Conservation (phyloP, 352 stramenopile genomes). For the Pythium dissotocum region DNA sequence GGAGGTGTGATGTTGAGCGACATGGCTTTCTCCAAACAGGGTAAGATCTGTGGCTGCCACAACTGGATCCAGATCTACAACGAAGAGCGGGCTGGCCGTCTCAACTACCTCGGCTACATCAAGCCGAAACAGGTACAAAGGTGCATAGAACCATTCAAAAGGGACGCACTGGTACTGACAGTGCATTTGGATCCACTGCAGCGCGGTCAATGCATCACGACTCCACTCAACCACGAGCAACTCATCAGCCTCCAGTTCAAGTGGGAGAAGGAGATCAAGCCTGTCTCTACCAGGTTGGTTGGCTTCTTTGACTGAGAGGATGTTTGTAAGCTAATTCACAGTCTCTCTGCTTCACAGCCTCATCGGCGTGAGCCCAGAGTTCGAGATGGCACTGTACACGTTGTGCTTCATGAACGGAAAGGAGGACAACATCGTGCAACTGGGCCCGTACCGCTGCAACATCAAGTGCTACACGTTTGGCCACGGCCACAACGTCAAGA, state of each 20-base stretch:
- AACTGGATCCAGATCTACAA: constrained; percentile 98
- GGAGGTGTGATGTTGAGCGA: neutral
- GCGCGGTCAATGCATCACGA: constrained; percentile 62
- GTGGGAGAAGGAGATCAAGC: constrained; percentile 89
- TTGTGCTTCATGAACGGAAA: constrained; percentile 93
- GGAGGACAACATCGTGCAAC: constrained; percentile 86
- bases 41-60: constrained; percentile 92
- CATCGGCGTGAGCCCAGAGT: constrained; percentile 94
- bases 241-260: constrained; percentile 94
- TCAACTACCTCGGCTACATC: constrained; percentile 95
- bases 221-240: constrained; percentile 88
- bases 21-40: constrained; percentile 30
- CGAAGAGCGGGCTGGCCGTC: constrained; percentile 90
- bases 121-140: constrained; percentile 66
- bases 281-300: constrained; percentile 84
- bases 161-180: neutral
- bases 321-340: constrained; percentile 1
- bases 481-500: constrained; percentile 69
- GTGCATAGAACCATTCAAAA: too few species aligned
- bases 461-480: constrained; percentile 91
- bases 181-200: constrained; percentile 8
- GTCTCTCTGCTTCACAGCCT: constrained; percentile 47
- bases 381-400: constrained; percentile 96
- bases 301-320: neutral
- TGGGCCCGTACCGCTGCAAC: constrained; percentile 85